Percentiles rank a stretch among this genome's conserved stretches.
phyloP scores from a whole-genome alignment of 352 stramenopile genomes.

The Phytopythium boreale region DNA sequence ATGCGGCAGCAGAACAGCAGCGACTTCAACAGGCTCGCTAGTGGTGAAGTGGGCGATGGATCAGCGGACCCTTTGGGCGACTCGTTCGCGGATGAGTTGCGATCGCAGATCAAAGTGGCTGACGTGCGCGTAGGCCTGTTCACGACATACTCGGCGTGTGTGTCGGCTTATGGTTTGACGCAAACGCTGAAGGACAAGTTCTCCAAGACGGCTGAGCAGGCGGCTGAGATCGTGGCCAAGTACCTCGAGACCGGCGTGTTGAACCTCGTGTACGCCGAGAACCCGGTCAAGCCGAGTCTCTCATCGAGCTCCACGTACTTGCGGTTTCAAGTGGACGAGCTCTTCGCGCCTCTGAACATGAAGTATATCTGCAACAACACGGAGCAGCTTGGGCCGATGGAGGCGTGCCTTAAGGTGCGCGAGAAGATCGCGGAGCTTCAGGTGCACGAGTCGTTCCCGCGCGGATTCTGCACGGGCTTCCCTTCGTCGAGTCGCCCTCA shows the following conservation, averaged over 20 bases:
- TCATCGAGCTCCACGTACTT: constrained; percentile 52
- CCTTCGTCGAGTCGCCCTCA: background rate
- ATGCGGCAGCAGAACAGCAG: constrained; percentile 29
- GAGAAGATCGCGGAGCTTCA: constrained; percentile 71
- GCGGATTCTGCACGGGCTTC: constrained; percentile 72
- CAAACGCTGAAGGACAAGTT: constrained; percentile 60
- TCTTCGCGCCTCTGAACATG: constrained; percentile 79
- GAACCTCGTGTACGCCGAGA: constrained; percentile 56
- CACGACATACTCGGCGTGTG: constrained; percentile 60
- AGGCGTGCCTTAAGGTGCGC: constrained; percentile 64
- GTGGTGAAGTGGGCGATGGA: constrained; percentile 1
- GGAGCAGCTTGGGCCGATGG: constrained; percentile 51
- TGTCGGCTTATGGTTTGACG: constrained; percentile 48
- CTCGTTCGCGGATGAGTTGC: constrained; percentile 60
- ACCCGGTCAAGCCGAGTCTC: constrained; percentile 42
- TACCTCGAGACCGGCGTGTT: constrained; percentile 44
- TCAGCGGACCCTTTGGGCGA: constrained; percentile 46
- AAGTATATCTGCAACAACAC: constrained; percentile 63
- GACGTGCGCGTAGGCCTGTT: constrained; percentile 73
- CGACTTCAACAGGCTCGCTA: constrained; percentile 34
- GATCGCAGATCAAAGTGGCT: constrained; percentile 44
- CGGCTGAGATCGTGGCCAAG: constrained; percentile 35
- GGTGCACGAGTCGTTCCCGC: constrained; percentile 55
- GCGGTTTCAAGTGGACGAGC: constrained; percentile 82
- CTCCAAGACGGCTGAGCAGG: constrained; percentile 40